These are phyloP conservation scores for Pseudogymnoascus sp. DNA, from an alignment of 2,329 filamentous ascomycete species.

Conservation along the genomic window DNA sequence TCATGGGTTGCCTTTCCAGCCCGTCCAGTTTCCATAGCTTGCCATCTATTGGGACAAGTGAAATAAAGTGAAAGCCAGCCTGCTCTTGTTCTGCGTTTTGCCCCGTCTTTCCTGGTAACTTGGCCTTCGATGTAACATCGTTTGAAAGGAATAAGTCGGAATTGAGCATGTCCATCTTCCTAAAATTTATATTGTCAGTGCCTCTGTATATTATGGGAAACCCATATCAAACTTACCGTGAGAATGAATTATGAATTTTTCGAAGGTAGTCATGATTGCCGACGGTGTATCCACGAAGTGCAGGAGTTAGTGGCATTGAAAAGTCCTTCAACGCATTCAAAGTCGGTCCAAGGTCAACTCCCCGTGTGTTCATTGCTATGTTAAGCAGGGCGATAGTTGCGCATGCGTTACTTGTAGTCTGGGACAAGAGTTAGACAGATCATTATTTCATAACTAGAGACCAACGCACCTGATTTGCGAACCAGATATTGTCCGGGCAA, in stretches of 20 bases:
- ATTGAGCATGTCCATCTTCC: slow-evolving; percentile 69
- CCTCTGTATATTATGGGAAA: not conserved
- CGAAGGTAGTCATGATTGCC: slow-evolving; percentile 70
- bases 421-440: not conserved
- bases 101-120: slow-evolving; percentile 66
- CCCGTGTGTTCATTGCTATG: slow-evolving; percentile 77
- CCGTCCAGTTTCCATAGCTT: slow-evolving; percentile 87
- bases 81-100: slow-evolving; percentile 57
- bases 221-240: slow-evolving; percentile 42
- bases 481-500: slow-evolving; percentile 70
- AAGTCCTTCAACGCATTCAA: slow-evolving; percentile 66
- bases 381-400: slow-evolving; percentile 90
- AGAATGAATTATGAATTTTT: slow-evolving; percentile 80
- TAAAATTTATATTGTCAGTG: slow-evolving; percentile 23
- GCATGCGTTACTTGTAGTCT: slow-evolving; percentile 79
- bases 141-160: slow-evolving; percentile 60
- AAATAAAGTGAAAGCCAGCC: slow-evolving; percentile 79
- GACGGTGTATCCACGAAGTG: slow-evolving; percentile 68
- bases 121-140: slow-evolving; percentile 35
- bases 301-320: slow-evolving; percentile 61
- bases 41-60: slow-evolving; percentile 70
- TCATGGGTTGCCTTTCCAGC: slow-evolving; percentile 62
- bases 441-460: slow-evolving; percentile 1
- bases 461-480: slow-evolving; percentile 71
- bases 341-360: slow-evolving; percentile 60